These are phyloP conservation scores for Pestalotiopsis sp. DNA, from an alignment of 2,329 filamentous ascomycete species.

Conservation along the genomic window DNA sequence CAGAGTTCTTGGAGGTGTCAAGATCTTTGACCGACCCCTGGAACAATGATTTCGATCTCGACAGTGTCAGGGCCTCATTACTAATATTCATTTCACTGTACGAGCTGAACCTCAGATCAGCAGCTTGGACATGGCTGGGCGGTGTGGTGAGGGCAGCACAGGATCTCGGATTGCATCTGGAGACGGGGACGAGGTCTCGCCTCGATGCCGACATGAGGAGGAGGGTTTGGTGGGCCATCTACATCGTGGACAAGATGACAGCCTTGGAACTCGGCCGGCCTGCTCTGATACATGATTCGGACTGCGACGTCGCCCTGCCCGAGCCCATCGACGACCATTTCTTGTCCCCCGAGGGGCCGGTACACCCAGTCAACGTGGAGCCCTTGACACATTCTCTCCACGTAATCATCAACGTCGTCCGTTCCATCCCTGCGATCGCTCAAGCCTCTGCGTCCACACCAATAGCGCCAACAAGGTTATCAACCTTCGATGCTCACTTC, in stretches of 20 bases:
- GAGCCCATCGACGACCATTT: constrained; percentile 81
- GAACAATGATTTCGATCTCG: constrained; percentile 76
- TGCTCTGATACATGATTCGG: constrained; percentile 80
- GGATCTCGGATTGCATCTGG: constrained; percentile 79
- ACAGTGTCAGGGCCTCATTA: constrained; percentile 73
- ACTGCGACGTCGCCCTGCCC: constrained; percentile 84
- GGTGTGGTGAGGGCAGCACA: constrained; percentile 80
- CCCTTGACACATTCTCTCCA: constrained; percentile 73
- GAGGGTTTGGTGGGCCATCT: constrained; percentile 92
- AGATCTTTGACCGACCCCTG: constrained; percentile 76
- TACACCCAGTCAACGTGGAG: constrained; percentile 52
- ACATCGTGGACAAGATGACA: constrained; percentile 82
- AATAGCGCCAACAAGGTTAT: constrained; percentile 68
- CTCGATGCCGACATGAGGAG: constrained; percentile 86
- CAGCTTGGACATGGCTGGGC: constrained; percentile 85
- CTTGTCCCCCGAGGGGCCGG: constrained; percentile 62
- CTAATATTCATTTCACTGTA: constrained; percentile 79
- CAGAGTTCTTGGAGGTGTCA: constrained; percentile 73
- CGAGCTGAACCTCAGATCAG: constrained; percentile 84
- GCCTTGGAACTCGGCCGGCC: constrained; percentile 82
- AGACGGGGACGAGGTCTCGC: constrained; percentile 72
- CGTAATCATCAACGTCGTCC: constrained; percentile 79
- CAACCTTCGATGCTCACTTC: constrained; percentile 83
- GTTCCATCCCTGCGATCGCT: constrained; percentile 74
- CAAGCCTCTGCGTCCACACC: constrained; percentile 70